Evolutionary conservation across 2,329 filamentous ascomycete genomes (phyloP).

Genomic region (Clonostachys byssicola): DNA sequence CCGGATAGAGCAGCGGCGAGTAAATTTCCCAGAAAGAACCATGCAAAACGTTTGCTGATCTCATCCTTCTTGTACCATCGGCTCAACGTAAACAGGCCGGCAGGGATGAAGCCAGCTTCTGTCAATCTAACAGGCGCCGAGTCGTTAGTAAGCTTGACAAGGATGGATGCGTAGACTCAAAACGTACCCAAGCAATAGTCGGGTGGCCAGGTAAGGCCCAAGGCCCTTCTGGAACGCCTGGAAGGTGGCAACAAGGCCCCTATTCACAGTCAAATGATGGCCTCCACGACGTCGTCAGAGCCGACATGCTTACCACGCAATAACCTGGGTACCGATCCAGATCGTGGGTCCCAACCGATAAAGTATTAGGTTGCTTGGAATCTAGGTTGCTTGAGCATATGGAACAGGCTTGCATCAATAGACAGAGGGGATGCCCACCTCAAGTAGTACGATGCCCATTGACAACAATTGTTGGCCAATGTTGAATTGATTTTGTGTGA

Average conservation of each 20-base stretch:
- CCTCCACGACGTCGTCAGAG: conserved; percentile 11
- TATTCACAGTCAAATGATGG: conserved; percentile 43
- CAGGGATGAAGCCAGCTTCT: conserved; percentile 49
- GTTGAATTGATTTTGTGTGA: conserved; percentile 42
- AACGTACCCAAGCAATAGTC: conserved; percentile 36
- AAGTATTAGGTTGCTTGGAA: conserved; percentile 43
- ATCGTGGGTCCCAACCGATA: conserved; percentile 18
- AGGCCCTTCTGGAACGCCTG: conserved; percentile 35
- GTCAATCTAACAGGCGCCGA: no score
- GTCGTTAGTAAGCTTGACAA: no score
- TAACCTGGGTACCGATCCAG: no score
- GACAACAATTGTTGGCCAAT: conserved; percentile 50
- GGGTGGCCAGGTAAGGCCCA: conserved; percentile 35
- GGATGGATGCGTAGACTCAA: no score
- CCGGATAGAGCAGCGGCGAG: conserved; percentile 65
- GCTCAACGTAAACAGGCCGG: conserved; percentile 48
- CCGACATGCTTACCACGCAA: no score
- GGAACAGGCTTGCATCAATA: no score
- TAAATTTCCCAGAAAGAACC: conserved; percentile 59
- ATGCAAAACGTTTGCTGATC: conserved; percentile 32
- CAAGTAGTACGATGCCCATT: conserved; percentile 40
- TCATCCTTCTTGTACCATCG: conserved; percentile 54
- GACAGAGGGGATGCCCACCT: no score
- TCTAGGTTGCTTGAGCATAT: no score
- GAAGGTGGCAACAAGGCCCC: conserved; percentile 36